A percentile compares a stretch with the other conserved stretches of the same genome.
phyloP scores from a whole-genome alignment of 805 yeast species.

The Cyberlindnera sargentensis region DNA sequence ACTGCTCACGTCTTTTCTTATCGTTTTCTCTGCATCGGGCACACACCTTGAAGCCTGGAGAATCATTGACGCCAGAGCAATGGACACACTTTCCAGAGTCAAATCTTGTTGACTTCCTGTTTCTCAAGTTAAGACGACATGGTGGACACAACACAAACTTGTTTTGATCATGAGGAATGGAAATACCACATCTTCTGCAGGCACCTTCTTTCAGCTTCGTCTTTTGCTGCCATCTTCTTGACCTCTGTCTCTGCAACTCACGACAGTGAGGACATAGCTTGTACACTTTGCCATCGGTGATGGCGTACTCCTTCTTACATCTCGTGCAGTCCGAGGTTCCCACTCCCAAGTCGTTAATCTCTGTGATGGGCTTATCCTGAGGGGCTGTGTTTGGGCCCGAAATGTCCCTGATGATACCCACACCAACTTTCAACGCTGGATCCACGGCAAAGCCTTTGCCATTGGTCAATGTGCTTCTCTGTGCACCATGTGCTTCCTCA shows the following conservation, averaged over 20 bases:
- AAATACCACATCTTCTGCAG: conserved; percentile 57
- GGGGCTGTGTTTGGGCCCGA: conserved; percentile 15
- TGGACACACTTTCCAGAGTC: conserved; percentile 63
- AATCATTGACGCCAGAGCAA: conserved; percentile 51
- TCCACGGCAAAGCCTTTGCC: conserved; percentile 15
- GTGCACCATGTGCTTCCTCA: background rate
- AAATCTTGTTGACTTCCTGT: conserved; percentile 50
- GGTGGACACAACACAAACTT: conserved; percentile 53
- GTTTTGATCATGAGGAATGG: conserved; percentile 42
- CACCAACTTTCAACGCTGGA: conserved; percentile 19
- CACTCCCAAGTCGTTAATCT: background rate
- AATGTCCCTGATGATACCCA: conserved; percentile 18
- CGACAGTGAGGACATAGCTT: conserved; percentile 61
- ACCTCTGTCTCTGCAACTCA: conserved; percentile 53
- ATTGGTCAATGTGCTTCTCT: background rate
- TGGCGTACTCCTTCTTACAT: conserved; percentile 55
- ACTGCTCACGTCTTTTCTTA: conserved; percentile 45
- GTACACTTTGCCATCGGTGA: conserved; percentile 32
- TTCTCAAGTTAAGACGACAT: conserved; percentile 49
- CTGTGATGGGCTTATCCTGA: background rate
- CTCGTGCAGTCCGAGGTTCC: conserved; percentile 36
- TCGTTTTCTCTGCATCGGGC: conserved; percentile 57
- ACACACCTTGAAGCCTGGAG: conserved; percentile 53
- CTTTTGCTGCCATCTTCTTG: conserved; percentile 57
- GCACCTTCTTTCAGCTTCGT: conserved; percentile 55